Conservation (phyloP, 768 basidiomycete species). For the Termitomyces sp. region DNA sequence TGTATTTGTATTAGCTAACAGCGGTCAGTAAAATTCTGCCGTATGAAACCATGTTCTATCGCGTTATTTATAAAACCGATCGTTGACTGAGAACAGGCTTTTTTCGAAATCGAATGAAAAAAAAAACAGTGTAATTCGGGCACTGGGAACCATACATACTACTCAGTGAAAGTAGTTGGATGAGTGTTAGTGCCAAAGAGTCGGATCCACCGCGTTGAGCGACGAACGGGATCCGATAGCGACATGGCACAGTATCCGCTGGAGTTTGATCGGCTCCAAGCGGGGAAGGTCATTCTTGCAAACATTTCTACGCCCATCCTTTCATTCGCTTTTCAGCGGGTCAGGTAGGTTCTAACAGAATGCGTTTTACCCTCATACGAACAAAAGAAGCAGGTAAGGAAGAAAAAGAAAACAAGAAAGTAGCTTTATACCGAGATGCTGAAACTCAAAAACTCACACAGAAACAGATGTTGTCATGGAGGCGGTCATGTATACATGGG, state of each 20-base stretch:
- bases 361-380: conserved; percentile 40
- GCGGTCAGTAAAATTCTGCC: neutral
- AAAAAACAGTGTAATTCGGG: neutral
- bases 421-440: neutral
- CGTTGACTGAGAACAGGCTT: neutral
- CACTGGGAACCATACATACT: neutral
- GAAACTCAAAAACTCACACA: conserved; percentile 3
- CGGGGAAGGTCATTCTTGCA: conserved; percentile 66
- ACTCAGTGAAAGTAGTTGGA: neutral
- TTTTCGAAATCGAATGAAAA: neutral
- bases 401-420: neutral
- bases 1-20: conserved; percentile 14
- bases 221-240: conserved; percentile 76
- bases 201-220: conserved; percentile 59
- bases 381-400: conserved; percentile 4
- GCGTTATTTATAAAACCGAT: neutral
- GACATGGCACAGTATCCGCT: conserved; percentile 60
- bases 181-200: conserved; percentile 67
- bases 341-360: conserved; percentile 93
- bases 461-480: conserved; percentile 9
- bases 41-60: neutral
- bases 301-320: conserved; percentile 87
- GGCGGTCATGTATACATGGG: conserved; percentile 21
- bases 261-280: conserved; percentile 59
- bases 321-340: conserved; percentile 61